Evolutionary conservation across 495 filamentous ascomycete genomes (phyloP).

Genomic region (Chaetomium tenue): DNA sequence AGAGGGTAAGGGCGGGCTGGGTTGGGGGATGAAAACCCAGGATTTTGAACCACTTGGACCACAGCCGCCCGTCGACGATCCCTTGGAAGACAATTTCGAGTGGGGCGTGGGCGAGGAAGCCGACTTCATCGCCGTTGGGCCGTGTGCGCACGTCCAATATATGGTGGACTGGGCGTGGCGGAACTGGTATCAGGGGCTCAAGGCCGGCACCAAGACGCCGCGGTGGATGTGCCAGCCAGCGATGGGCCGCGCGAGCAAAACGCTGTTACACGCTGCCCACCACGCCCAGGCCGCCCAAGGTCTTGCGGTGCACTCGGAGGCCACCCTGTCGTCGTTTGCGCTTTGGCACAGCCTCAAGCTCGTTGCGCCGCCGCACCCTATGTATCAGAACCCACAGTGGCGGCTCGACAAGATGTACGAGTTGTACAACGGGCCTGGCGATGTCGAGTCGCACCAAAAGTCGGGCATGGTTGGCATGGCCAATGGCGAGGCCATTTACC

Average conservation of each 20-base stretch:
- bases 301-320: constrained; percentile 9
- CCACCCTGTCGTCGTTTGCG: constrained; percentile 9
- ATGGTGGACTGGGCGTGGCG: constrained; percentile 8
- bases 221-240: constrained; percentile 17
- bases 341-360: constrained; percentile 15
- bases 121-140: constrained; percentile 9
- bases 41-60: constrained; percentile 11
- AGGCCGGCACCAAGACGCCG: neutral
- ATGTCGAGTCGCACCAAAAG: neutral
- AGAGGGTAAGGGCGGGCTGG: constrained; percentile 3
- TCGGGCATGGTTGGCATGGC: constrained; percentile 10
- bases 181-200: constrained; percentile 6
- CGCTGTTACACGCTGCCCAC: constrained; percentile 2
- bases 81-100: constrained; percentile 7
- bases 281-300: constrained; percentile 5
- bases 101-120: constrained; percentile 16
- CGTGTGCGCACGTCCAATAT: neutral
- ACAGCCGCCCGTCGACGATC: constrained; percentile 2
- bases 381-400: constrained; percentile 14
- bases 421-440: constrained; percentile 7
- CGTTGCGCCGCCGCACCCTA: constrained; percentile 6
- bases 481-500: neutral
- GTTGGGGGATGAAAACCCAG: constrained; percentile 1
- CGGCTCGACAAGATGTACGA: constrained; percentile 10
- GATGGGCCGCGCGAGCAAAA: constrained; percentile 14